Base-by-base conservation (phyloP, 768 basidiomycete species). In the Boletus rex-veris region DNA sequence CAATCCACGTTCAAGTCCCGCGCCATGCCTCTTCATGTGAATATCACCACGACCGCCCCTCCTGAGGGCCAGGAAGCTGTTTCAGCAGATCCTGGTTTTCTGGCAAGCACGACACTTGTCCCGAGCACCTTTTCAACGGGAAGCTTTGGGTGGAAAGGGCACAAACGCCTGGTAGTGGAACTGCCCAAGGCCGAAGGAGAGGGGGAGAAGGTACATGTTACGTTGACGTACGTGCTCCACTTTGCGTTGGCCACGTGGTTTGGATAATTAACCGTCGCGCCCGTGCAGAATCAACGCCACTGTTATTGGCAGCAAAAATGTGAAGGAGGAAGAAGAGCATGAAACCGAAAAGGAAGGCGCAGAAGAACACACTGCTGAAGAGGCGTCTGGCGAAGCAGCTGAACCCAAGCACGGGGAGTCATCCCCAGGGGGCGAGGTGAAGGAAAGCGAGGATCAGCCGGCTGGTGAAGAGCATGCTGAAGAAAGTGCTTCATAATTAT, bases 121-220 rank as follows among this genome's bases (percentile, higher is more conserved):
- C 81, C 90, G 2, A 78, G 71, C 53, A 74, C 79, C 37, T 90
- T 92, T 69, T 62, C 74, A 14, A 90, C 88, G 0, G 88, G 90
- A 11, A 88, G 86, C 64, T 90, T 86, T 66, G 90, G 91, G 16
- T 92, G 90, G 90, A 92, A 90, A 67, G 90, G 85, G 3, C 80
- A 70, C 67, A 86, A 84, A 67, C 79, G 83, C 24, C 69, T 91
- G 54, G 77, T 75, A 1, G 76, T 92, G 47, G 86, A 90, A 62
- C 66, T 92, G 15, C 74, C 80, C 50, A 75, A 76, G 51, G 64
- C 73, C 0, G 78, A 80, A 15, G 81, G 73, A 39, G 77, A 71
- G 5, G 74, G 77, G 67, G 82, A 83, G 69, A 84, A 80, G 56
- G 85, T 92, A 3, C 80, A 86, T 61, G 86, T 92, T 11, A 82